A percentile compares a stretch with the other conserved stretches of the same genome.
Evolutionary conservation across 176 grass and related monocot species (phyloP).

Genomic region (Zoysia pacifica): DNA sequence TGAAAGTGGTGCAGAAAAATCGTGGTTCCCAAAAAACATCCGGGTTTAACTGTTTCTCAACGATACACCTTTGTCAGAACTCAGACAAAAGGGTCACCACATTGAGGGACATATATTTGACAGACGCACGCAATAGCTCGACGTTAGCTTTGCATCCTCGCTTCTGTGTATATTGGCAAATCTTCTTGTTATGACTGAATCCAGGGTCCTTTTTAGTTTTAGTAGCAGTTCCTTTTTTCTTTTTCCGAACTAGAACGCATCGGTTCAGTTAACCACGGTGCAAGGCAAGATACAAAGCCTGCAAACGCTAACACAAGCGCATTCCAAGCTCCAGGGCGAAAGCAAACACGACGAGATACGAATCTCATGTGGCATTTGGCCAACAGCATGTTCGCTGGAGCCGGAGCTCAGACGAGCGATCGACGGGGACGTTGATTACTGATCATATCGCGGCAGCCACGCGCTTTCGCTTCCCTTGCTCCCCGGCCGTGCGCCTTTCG

Average conservation of each 20-base stretch:
- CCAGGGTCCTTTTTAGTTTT: background rate
- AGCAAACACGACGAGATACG: background rate
- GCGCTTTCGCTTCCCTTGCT: background rate
- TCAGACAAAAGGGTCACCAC: no score
- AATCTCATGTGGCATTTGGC: background rate
- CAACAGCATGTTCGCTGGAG: background rate
- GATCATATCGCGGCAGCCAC: background rate
- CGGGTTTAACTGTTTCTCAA: background rate
- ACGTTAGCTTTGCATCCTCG: background rate
- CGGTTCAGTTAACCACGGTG: background rate
- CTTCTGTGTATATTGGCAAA: background rate
- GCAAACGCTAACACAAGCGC: no score
- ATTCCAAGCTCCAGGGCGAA: no score
- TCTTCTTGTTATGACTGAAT: background rate
- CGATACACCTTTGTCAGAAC: background rate
- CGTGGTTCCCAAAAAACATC: background rate
- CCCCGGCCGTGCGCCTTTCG: background rate
- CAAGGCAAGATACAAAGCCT: background rate
- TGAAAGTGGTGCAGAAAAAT: background rate
- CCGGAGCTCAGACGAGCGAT: constrained; percentile 8
- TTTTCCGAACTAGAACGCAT: background rate
- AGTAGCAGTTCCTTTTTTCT: no score
- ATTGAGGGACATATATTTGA: background rate
- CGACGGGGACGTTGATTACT: background rate
- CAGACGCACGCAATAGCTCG: background rate